These are phyloP conservation scores for Prototheca wickerhamii DNA, from an alignment of 163 green algal species.

Conservation along the genomic window DNA sequence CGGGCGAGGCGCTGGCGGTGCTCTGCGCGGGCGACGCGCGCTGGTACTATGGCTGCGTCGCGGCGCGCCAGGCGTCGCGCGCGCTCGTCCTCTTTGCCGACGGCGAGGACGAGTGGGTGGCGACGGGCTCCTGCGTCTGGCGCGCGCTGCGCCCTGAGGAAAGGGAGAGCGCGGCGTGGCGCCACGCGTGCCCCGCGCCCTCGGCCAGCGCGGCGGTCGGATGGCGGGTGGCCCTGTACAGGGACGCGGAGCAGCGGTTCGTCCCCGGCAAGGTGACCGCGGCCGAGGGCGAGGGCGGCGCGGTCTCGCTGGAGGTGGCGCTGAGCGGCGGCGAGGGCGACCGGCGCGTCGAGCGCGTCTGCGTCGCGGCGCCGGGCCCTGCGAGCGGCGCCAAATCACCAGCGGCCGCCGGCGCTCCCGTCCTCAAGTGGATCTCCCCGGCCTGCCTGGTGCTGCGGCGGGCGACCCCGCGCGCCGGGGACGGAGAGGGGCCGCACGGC, in stretches of 20 bases:
- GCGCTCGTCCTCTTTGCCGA: constrained; percentile 40
- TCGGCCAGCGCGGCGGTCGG: constrained; percentile 36
- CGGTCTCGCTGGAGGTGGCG: neutral
- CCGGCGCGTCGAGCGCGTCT: too few species aligned
- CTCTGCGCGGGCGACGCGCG: constrained; percentile 16
- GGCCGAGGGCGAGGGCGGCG: neutral
- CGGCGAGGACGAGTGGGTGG: constrained; percentile 47
- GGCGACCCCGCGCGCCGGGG: too few species aligned
- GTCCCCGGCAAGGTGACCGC: neutral
- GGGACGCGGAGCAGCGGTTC: constrained; percentile 5
- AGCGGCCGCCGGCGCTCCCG: too few species aligned
- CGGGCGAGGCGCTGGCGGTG: constrained; percentile 6
- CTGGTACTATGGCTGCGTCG: constrained; percentile 27
- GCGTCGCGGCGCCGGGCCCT: too few species aligned
- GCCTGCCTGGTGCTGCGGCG: too few species aligned
- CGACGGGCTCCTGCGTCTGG: too few species aligned
- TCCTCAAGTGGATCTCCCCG: too few species aligned
- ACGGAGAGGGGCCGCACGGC: too few species aligned
- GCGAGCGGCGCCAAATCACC: too few species aligned
- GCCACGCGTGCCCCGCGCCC: constrained; percentile 12
- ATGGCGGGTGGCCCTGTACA: constrained; percentile 49
- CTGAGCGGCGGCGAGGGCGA: neutral
- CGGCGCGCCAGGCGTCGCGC: constrained; percentile 11
- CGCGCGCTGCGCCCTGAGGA: constrained; percentile 28
- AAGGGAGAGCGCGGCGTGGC: constrained; percentile 7